phyloP scores from a whole-genome alignment of 1,284 basidiomycete genomes.

The Athelia psychrophila region DNA sequence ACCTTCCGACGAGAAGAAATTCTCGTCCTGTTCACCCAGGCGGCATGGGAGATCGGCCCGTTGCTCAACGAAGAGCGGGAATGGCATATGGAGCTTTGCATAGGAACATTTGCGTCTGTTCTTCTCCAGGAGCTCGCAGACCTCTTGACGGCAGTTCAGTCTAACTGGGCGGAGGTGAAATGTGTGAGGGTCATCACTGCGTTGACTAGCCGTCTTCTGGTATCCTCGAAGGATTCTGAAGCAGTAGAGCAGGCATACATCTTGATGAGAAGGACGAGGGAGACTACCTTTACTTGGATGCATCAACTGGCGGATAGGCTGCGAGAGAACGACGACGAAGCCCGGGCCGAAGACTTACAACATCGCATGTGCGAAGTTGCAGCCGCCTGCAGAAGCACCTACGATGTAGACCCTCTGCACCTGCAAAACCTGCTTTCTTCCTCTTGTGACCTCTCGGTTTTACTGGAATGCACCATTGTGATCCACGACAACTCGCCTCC shows the following conservation, averaged over 20 bases:
- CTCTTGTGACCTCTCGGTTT: conserved; percentile 14
- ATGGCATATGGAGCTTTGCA: conserved; percentile 11
- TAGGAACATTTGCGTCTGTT: conserved; percentile 10
- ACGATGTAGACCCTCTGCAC: conserved; percentile 15
- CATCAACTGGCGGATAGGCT: conserved; percentile 12
- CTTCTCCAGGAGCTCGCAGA: conserved; percentile 15
- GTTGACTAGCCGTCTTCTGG: conserved; percentile 18
- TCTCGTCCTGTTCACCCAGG: conserved; percentile 21
- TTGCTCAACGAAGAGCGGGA: conserved; percentile 1
- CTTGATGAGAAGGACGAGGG: conserved; percentile 8
- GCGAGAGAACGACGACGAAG: conserved; percentile 8
- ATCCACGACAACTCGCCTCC: conserved; percentile 20
- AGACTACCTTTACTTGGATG: conserved; percentile 17
- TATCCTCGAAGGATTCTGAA: conserved; percentile 1
- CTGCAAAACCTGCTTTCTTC: not conserved
- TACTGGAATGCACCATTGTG: conserved; percentile 22
- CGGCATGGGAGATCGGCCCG: conserved; percentile 27
- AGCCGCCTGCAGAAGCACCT: conserved; percentile 23
- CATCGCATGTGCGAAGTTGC: conserved; percentile 21
- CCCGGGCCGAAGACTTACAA: conserved; percentile 5
- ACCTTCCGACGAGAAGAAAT: conserved; percentile 22
- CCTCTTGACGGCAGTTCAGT: conserved; percentile 11
- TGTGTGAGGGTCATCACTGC: conserved; percentile 17
- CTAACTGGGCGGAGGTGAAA: conserved; percentile 23
- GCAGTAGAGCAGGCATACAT: conserved; percentile 4